phyloP scores from a whole-genome alignment of 202 grass and related monocot species.

The Tripidium arundinaceum region DNA sequence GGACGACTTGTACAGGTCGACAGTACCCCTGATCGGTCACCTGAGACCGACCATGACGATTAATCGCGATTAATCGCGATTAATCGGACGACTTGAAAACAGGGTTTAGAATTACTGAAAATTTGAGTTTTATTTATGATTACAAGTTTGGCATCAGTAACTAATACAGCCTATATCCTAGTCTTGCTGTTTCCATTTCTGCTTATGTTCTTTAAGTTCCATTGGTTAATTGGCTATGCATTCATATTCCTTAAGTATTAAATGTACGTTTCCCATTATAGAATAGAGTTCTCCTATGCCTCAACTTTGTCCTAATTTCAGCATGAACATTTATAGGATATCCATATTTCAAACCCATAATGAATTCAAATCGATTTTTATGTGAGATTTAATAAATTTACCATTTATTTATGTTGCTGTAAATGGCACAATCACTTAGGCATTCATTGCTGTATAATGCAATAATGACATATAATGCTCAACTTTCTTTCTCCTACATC shows the following conservation, averaged over 20 bases:
- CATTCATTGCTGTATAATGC: not conserved
- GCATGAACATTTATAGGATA: not conserved
- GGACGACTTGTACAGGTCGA: no score
- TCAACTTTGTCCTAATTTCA: not conserved
- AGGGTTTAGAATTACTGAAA: not conserved
- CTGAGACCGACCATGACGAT: no score
- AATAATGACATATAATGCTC: not conserved
- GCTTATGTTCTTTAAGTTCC: not conserved
- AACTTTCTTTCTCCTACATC: not conserved
- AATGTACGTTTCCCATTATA: not conserved
- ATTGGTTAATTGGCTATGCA: not conserved
- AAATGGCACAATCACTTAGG: not conserved
- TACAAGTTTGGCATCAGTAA: not conserved
- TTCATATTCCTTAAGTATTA: constrained; percentile 5
- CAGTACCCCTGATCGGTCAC: no score
- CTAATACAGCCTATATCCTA: not conserved
- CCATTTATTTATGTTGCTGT: not conserved
- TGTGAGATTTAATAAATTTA: not conserved
- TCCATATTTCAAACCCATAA: not conserved
- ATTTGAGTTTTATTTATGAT: not conserved
- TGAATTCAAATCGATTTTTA: not conserved
- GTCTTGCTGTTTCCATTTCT: constrained; percentile 14
- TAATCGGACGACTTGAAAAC: no score
- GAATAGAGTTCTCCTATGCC: not conserved
- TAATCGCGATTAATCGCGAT: no score